These are phyloP conservation scores for Xylariaceae sp. DNA, from an alignment of 2,329 filamentous ascomycete genomes.

Conservation along the genomic window DNA sequence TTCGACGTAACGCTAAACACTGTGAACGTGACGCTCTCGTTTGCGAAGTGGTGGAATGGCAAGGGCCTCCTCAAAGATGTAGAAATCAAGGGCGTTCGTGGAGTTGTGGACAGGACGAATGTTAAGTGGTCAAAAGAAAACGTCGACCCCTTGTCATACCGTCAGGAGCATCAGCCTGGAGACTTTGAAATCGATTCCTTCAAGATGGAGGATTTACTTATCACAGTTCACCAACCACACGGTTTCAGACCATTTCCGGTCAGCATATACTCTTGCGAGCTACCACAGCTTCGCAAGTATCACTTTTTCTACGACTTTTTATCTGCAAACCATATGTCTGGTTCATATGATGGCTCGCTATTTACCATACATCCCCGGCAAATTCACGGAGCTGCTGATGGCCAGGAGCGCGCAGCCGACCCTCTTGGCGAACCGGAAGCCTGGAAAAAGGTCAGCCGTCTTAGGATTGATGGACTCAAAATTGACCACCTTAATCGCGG, in stretches of 20 bases:
- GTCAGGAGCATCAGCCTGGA: conserved; percentile 80
- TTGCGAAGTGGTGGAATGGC: conserved; percentile 98
- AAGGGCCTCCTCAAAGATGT: conserved; percentile 89
- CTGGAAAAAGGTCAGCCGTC: conserved; percentile 94
- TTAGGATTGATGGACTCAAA: conserved; percentile 87
- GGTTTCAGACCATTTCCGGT: conserved; percentile 92
- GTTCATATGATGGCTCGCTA: conserved; percentile 89
- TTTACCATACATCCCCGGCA: conserved; percentile 97
- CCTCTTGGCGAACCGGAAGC: conserved; percentile 62
- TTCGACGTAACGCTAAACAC: conserved; percentile 94
- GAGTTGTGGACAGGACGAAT: conserved; percentile 84
- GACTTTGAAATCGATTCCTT: conserved; percentile 98
- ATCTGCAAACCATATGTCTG: conserved; percentile 92
- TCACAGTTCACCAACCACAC: conserved; percentile 86
- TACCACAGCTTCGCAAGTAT: conserved; percentile 88
- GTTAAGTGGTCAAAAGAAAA: conserved; percentile 67
- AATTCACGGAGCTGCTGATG: conserved; percentile 72
- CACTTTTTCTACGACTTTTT: conserved; percentile 98
- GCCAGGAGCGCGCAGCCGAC: conserved; percentile 53
- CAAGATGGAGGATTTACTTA: conserved; percentile 87
- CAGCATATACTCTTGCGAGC: conserved; percentile 92
- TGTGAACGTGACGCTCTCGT: conserved; percentile 93
- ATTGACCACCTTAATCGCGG: conserved; percentile 95
- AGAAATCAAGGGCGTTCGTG: conserved; percentile 87
- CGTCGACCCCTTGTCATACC: conserved; percentile 79